Evolutionary conservation across 2,329 filamentous ascomycete genomes (phyloP).

Genomic region (Leptographium radiaticola): DNA sequence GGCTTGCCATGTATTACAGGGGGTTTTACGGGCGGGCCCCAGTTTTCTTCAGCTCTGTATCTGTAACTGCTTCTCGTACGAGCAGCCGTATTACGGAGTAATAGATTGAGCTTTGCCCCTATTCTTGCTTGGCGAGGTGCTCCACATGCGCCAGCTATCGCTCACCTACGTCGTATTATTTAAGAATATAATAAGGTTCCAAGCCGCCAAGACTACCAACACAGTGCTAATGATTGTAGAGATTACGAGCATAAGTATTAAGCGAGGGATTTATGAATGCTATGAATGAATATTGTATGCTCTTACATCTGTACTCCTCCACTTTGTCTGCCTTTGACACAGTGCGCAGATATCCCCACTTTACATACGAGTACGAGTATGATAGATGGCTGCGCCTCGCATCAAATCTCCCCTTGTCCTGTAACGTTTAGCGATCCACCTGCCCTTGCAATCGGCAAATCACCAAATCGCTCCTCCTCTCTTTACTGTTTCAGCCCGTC

Average conservation of each 20-base stretch:
- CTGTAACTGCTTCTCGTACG: neutral
- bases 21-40: neutral
- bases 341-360: neutral
- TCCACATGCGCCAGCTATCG: neutral
- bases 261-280: no score
- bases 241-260: no score
- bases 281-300: no score
- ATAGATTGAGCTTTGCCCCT: neutral
- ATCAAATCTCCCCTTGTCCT: conserved; percentile 11
- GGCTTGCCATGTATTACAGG: neutral
- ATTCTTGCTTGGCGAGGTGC: neutral
- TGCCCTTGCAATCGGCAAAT: neutral
- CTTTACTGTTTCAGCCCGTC: conserved; percentile 2
- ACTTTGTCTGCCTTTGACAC: neutral
- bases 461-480: neutral
- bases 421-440: neutral
- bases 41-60: neutral
- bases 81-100: neutral
- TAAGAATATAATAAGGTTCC: neutral
- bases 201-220: no score
- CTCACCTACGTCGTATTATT: no score
- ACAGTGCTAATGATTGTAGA: neutral
- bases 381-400: conserved; percentile 10
- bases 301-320: no score
- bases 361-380: neutral